These are phyloP conservation scores for Kwoniella sp. DNA, from an alignment of 768 basidiomycete genomes.

Conservation along the genomic window DNA sequence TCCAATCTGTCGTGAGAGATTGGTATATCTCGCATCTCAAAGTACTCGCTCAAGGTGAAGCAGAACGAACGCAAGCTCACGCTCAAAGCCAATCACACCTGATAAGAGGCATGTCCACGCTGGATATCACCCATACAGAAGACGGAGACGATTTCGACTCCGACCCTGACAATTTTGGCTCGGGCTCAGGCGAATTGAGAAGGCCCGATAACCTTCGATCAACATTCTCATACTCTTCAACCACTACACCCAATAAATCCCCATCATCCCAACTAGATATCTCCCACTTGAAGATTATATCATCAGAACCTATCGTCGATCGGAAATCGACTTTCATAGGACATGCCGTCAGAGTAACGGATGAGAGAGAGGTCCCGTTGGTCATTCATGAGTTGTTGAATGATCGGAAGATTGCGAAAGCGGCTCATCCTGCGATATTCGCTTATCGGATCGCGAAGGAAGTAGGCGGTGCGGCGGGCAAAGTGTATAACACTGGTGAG, in stretches of 20 bases:
- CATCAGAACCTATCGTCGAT: conserved; percentile 79
- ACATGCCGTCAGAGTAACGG: conserved; percentile 74
- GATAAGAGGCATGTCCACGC: conserved; percentile 20
- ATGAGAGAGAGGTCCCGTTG: conserved; percentile 69
- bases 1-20: conserved; percentile 31
- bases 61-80: conserved; percentile 23
- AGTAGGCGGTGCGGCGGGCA: conserved; percentile 43
- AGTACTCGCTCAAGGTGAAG: conserved; percentile 29
- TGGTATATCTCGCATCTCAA: conserved; percentile 45
- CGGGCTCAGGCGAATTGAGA: neutral
- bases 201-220: conserved; percentile 31
- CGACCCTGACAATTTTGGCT: neutral
- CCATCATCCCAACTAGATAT: neutral
- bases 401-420: conserved; percentile 56
- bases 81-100: conserved; percentile 1
- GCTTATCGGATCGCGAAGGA: conserved; percentile 51
- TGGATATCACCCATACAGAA: conserved; percentile 10
- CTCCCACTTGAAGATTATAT: conserved; percentile 63
- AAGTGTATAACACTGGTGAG: conserved; percentile 34
- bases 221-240: conserved; percentile 35
- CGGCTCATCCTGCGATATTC: conserved; percentile 42
- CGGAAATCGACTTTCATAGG: conserved; percentile 84
- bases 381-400: conserved; percentile 52
- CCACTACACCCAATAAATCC: neutral
- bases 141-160: neutral